These are phyloP conservation scores for Kockovaella imperatae DNA, from an alignment of 768 basidiomycete genomes.

Conservation along the genomic window DNA sequence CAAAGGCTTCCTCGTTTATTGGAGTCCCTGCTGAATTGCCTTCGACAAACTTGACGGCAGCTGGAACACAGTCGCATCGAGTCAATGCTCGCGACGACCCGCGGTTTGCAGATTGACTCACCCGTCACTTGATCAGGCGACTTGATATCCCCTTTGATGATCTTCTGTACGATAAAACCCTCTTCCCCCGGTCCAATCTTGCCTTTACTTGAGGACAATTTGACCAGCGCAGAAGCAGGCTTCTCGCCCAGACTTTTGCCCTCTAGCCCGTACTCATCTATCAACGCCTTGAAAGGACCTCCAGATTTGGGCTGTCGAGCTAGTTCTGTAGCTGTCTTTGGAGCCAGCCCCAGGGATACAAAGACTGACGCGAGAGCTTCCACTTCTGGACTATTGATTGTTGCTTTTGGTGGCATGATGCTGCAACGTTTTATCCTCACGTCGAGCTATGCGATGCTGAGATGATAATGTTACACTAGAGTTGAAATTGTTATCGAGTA, in stretches of 20 bases:
- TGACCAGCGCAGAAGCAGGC: constrained; percentile 61
- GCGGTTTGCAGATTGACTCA: constrained; percentile 44
- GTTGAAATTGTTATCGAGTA: background rate
- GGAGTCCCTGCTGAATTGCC: constrained; percentile 50
- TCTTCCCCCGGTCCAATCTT: constrained; percentile 60
- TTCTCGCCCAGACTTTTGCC: constrained; percentile 63
- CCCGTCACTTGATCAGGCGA: constrained; percentile 80
- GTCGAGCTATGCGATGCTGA: too few species aligned
- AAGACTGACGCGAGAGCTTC: constrained; percentile 54
- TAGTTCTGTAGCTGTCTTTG: constrained; percentile 71
- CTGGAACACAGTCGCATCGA: constrained; percentile 45
- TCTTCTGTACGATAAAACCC: constrained; percentile 58
- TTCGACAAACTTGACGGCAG: constrained; percentile 69
- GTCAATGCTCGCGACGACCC: too few species aligned
- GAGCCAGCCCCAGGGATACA: constrained; percentile 66
- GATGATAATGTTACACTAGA: background rate
- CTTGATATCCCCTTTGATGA: constrained; percentile 66
- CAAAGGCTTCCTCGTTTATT: constrained; percentile 62
- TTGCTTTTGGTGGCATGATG: constrained; percentile 46
- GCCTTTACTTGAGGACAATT: constrained; percentile 55
- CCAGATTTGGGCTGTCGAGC: constrained; percentile 74
- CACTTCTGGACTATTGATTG: constrained; percentile 46
- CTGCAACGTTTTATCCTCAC: background rate
- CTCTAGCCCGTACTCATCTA: constrained; percentile 53
- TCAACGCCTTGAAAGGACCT: constrained; percentile 59